Conservation (phyloP, 202 grass and related monocot species). For the Elaeis oleifera region DNA sequence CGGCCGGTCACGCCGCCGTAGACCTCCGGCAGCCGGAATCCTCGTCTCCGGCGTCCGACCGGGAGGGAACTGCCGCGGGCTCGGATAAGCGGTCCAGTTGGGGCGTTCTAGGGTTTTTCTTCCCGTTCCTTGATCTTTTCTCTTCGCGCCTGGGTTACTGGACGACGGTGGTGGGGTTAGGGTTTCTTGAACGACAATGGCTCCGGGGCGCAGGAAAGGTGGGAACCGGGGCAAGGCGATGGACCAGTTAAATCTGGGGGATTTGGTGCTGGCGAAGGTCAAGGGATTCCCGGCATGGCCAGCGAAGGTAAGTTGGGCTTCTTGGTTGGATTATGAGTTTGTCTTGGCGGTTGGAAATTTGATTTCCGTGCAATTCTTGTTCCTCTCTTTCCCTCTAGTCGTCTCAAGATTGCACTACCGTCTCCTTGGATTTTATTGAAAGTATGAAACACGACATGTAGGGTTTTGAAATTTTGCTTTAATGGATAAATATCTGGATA, state of each 20-base stretch:
- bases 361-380: background rate
- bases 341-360: background rate
- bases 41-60: too few relatives aligned
- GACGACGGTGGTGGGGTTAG: slow-evolving; percentile 21
- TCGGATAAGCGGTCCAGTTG: too few relatives aligned
- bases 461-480: too few relatives aligned
- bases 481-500: too few relatives aligned
- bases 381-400: background rate
- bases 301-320: slow-evolving; percentile 53
- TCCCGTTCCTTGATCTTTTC: background rate
- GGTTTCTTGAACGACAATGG: slow-evolving; percentile 53
- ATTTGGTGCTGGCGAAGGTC: slow-evolving; percentile 92
- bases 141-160: background rate
- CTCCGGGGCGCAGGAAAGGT: slow-evolving; percentile 57
- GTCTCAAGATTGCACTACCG: too few relatives aligned
- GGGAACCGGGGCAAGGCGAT: slow-evolving; percentile 43
- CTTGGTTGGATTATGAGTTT: slow-evolving; percentile 1
- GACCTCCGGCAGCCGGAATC: too few relatives aligned
- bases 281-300: slow-evolving; percentile 95
- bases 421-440: too few relatives aligned
- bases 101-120: slow-evolving; percentile 17
- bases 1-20: too few relatives aligned
- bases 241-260: slow-evolving; percentile 62
- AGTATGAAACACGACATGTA: too few relatives aligned
- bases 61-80: too few relatives aligned